These are phyloP conservation scores for Candida sanyiensis DNA, from an alignment of 805 yeast genomes.

Conservation along the genomic window DNA sequence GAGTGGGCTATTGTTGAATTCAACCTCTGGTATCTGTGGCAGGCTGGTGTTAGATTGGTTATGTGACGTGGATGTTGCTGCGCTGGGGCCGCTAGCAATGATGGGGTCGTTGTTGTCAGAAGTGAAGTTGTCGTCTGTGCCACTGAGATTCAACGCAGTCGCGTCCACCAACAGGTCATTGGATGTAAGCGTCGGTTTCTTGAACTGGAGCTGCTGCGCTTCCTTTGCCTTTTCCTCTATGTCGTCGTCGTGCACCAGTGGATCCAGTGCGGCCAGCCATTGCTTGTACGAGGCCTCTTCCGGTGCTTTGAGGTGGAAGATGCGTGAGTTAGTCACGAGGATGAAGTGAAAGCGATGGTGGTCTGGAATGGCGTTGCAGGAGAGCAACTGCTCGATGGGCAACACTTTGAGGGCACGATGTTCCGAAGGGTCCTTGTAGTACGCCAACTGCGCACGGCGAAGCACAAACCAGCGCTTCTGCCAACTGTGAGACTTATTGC, in stretches of 20 bases:
- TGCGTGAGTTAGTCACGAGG: conserved; percentile 18
- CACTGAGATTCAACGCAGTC: conserved; percentile 15
- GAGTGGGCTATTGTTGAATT: too few species aligned
- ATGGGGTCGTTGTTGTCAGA: conserved; percentile 14
- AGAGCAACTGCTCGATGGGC: conserved; percentile 16
- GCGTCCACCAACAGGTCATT: background rate
- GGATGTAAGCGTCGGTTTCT: conserved; percentile 3
- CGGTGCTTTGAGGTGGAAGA: conserved; percentile 20
- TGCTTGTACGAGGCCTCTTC: conserved; percentile 16
- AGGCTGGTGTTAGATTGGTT: conserved; percentile 10
- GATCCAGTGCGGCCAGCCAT: conserved; percentile 18
- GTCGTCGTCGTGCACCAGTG: conserved; percentile 16
- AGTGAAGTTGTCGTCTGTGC: conserved; percentile 25
- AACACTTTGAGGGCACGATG: conserved; percentile 33
- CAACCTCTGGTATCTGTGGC: conserved; percentile 10
- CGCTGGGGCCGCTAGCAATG: too few species aligned
- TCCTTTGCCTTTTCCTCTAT: conserved; percentile 1
- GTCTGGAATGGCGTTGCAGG: conserved; percentile 20
- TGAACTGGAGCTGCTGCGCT: conserved; percentile 1
- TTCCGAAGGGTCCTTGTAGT: conserved; percentile 35
- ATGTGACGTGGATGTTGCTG: too few species aligned
- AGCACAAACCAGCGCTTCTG: conserved; percentile 36
- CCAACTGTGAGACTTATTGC: conserved; percentile 33
- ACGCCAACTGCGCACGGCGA: conserved; percentile 33
- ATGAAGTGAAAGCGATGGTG: conserved; percentile 20